Percentiles rank a stretch among this genome's conserved stretches.
Conservation (phyloP, 192 early-diverging fungal species). For the Coemansia sp. region DNA sequence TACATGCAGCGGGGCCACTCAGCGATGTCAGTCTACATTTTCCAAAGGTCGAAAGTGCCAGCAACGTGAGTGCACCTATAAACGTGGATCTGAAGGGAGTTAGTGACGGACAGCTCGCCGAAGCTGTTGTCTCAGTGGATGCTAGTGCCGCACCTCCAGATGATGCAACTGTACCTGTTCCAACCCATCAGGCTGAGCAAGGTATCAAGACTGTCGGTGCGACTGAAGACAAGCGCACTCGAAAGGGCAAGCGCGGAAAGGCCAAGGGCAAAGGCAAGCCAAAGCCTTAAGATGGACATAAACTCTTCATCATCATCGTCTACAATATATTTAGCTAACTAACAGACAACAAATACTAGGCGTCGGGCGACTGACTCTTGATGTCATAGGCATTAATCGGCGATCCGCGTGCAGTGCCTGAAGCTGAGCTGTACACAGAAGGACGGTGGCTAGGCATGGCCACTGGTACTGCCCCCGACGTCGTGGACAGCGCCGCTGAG, state of each 20-base stretch:
- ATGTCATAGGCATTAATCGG: conserved; percentile 33
- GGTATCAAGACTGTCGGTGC: neutral
- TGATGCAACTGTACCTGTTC: neutral
- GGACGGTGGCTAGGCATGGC: conserved; percentile 2
- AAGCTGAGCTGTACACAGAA: conserved; percentile 9
- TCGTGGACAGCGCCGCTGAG: neutral
- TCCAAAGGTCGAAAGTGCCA: neutral
- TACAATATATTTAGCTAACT: neutral
- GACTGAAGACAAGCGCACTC: neutral
- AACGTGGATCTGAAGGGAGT: neutral
- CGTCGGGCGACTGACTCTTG: conserved; percentile 4
- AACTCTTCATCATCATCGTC: neutral
- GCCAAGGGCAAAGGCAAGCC: conserved; percentile 19
- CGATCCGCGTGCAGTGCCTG: conserved; percentile 12
- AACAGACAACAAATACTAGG: neutral
- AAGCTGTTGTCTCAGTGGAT: neutral
- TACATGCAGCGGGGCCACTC: neutral
- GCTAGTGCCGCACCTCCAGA: neutral
- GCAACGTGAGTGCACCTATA: neutral
- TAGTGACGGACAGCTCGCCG: neutral
- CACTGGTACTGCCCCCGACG: conserved; percentile 1
- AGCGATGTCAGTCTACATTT: neutral
- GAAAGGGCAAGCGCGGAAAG: conserved; percentile 34
- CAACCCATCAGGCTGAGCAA: neutral
- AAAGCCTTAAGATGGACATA: neutral